A percentile compares a stretch with the other conserved stretches of the same genome.
Conservation (phyloP, 1,139 yeast genomes). For the Blastobotrys illinoisensis region DNA sequence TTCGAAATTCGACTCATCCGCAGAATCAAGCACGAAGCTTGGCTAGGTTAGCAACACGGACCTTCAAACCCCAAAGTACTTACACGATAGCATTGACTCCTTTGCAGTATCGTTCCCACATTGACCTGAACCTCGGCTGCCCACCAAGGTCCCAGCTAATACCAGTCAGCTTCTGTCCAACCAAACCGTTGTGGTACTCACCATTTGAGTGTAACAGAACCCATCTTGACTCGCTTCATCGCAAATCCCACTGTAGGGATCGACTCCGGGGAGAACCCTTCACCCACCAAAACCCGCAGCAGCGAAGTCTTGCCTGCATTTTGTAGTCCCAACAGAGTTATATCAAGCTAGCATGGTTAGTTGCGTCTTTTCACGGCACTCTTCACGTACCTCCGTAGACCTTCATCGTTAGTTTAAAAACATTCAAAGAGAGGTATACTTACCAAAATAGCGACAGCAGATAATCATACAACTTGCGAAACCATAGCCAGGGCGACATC, state of each 20-base stretch:
- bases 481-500: slow-evolving; percentile 26
- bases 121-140: slow-evolving; percentile 37
- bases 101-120: slow-evolving; percentile 40
- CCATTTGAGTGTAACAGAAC: slow-evolving; percentile 38
- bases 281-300: slow-evolving; percentile 33
- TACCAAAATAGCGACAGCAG: slow-evolving; percentile 29
- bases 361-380: neutral
- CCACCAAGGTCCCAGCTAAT: slow-evolving; percentile 39
- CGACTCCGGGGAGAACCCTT: slow-evolving; percentile 35
- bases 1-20: slow-evolving; percentile 30
- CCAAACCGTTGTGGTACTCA: slow-evolving; percentile 18
- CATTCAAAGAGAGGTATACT: slow-evolving; percentile 7
- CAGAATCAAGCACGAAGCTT: slow-evolving; percentile 36
- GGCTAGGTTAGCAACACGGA: no score
- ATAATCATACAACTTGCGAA: slow-evolving; percentile 25
- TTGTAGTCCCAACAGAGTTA: slow-evolving; percentile 37
- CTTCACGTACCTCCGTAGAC: slow-evolving; percentile 24
- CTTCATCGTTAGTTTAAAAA: slow-evolving; percentile 7
- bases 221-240: slow-evolving; percentile 35
- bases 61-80: no score
- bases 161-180: neutral
- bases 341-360: slow-evolving; percentile 28
- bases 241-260: slow-evolving; percentile 40
- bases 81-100: slow-evolving; percentile 37
- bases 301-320: slow-evolving; percentile 39